Evolutionary conservation across 2,329 filamentous ascomycete genomes (phyloP).

Genomic region (Fusarium nurragi): DNA sequence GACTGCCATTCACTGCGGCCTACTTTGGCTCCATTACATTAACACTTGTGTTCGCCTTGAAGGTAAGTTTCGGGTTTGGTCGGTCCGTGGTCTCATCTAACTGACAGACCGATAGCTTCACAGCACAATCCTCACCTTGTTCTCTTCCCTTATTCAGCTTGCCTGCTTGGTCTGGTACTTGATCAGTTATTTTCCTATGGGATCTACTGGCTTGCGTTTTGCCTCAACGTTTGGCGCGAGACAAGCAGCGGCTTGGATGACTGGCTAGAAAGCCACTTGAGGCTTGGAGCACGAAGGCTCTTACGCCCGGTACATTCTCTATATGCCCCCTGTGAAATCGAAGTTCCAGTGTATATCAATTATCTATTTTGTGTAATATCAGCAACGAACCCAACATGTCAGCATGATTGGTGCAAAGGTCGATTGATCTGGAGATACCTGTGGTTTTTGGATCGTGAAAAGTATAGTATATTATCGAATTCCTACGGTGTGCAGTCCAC

Average conservation of each 20-base stretch:
- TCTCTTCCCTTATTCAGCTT: conserved; percentile 85
- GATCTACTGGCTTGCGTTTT: conserved; percentile 84
- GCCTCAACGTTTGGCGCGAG: conserved; percentile 87
- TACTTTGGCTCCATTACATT: conserved; percentile 94
- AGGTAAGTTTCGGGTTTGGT: conserved; percentile 71
- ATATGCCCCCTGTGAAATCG: neutral
- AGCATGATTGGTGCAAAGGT: conserved; percentile 4
- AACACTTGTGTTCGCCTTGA: conserved; percentile 91
- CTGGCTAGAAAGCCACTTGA: conserved; percentile 59
- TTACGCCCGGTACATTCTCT: neutral
- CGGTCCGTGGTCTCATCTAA: neutral
- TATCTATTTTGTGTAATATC: conserved; percentile 15
- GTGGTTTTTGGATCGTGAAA: neutral
- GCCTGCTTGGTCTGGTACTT: conserved; percentile 90
- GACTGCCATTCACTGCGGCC: conserved; percentile 90
- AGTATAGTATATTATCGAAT: neutral
- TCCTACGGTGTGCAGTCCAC: neutral
- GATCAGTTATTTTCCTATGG: conserved; percentile 98
- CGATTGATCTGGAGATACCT: neutral
- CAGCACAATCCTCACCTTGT: conserved; percentile 83
- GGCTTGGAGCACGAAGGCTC: neutral
- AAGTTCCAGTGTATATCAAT: conserved; percentile 5
- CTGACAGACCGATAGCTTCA: conserved; percentile 68
- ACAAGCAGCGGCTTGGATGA: conserved; percentile 89
- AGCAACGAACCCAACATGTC: neutral